Evolutionary conservation across 768 basidiomycete species (phyloP).

Genomic region (Kwoniella heveanensis): DNA sequence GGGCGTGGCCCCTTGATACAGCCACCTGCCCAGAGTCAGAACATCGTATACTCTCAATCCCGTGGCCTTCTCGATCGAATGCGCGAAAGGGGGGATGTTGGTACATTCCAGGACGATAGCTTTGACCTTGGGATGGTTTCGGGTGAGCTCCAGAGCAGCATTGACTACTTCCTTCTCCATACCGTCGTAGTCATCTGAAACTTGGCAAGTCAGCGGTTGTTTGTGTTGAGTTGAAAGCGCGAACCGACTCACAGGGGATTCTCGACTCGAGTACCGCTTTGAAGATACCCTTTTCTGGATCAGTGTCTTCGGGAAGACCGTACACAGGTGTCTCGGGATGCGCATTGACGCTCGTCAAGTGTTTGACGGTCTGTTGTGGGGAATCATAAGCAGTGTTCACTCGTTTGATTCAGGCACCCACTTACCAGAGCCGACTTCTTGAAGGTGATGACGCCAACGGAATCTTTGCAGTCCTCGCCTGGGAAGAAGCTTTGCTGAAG

Average conservation of each 20-base stretch:
- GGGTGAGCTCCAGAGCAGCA: slow-evolving; percentile 24
- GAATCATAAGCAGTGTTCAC: not conserved
- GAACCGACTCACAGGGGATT: slow-evolving; percentile 26
- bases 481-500: slow-evolving; percentile 34
- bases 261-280: slow-evolving; percentile 26
- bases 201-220: not conserved
- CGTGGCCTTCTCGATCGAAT: slow-evolving; percentile 27
- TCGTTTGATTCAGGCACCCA: not conserved
- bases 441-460: slow-evolving; percentile 42
- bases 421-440: slow-evolving; percentile 31
- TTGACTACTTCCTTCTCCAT: slow-evolving; percentile 37
- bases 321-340: slow-evolving; percentile 32
- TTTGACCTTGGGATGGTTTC: slow-evolving; percentile 27
- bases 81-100: slow-evolving; percentile 40
- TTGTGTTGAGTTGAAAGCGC: not conserved
- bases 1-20: slow-evolving; percentile 27
- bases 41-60: slow-evolving; percentile 32
- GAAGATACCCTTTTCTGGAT: slow-evolving; percentile 28
- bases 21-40: slow-evolving; percentile 32
- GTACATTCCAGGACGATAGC: slow-evolving; percentile 43
- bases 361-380: slow-evolving; percentile 26
- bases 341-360: slow-evolving; percentile 35
- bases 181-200: slow-evolving; percentile 36
- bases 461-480: slow-evolving; percentile 12
- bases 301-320: slow-evolving; percentile 27